phyloP scores from a whole-genome alignment of 2,329 filamentous ascomycete genomes.

The Beauveria sp. region DNA sequence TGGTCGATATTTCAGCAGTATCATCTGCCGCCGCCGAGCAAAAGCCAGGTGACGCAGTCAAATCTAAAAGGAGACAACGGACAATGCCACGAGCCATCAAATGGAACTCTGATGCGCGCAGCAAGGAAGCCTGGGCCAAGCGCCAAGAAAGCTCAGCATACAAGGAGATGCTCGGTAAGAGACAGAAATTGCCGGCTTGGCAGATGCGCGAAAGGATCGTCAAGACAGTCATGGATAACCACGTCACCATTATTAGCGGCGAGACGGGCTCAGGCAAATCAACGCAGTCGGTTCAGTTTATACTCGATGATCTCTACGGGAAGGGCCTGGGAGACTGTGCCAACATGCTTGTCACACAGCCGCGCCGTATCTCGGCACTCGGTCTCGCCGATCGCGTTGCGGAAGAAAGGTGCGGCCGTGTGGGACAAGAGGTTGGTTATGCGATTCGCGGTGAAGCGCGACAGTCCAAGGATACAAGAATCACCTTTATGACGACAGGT shows the following conservation, averaged over 20 bases:
- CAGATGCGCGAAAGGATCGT: conserved; percentile 70
- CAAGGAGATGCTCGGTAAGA: conserved; percentile 65
- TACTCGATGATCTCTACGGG: conserved; percentile 83
- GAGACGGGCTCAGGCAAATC: conserved; percentile 97
- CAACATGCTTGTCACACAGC: conserved; percentile 94
- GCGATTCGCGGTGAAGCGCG: conserved; percentile 86
- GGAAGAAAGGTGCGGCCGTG: conserved; percentile 73
- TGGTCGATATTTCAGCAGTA: conserved; percentile 77
- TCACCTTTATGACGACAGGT: conserved; percentile 94
- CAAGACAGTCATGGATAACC: conserved; percentile 62
- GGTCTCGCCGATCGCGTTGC: conserved; percentile 91
- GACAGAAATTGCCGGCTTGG: conserved; percentile 81
- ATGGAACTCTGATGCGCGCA: conserved; percentile 54
- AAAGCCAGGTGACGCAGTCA: conserved; percentile 22
- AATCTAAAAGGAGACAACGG: conserved; percentile 25
- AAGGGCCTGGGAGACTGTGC: conserved; percentile 65
- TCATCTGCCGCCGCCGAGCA: conserved; percentile 58
- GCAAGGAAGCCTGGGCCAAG: conserved; percentile 60
- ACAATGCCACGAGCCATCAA: conserved; percentile 52
- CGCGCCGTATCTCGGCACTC: conserved; percentile 86
- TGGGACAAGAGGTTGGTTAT: conserved; percentile 88
- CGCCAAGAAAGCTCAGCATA: conserved; percentile 59
- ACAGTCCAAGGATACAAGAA: conserved; percentile 65
- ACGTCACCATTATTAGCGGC: conserved; percentile 94
- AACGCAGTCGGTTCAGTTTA: conserved; percentile 92